These are phyloP conservation scores for Abrus pulchellus DNA, from an alignment of 306 rosid species.

Conservation along the genomic window DNA sequence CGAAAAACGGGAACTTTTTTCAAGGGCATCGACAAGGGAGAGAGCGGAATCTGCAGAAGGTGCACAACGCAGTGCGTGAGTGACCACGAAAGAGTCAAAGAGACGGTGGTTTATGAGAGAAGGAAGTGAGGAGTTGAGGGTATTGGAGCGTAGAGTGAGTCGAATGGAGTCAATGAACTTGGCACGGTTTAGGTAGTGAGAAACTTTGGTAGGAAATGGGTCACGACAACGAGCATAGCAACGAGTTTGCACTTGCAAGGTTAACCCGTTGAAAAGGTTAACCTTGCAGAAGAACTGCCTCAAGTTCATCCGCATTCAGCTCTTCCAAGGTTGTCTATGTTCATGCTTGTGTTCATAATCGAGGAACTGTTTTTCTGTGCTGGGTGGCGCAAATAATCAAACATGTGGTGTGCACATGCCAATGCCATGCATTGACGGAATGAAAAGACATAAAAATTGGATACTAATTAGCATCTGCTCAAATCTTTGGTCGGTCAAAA, in stretches of 20 bases:
- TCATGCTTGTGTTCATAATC: background rate
- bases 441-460: background rate
- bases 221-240: conserved; percentile 56
- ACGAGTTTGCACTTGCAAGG: conserved; percentile 57
- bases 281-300: conserved; percentile 40
- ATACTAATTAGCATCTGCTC: background rate
- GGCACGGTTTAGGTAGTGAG: conserved; percentile 83
- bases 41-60: conserved; percentile 82
- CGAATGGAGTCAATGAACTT: conserved; percentile 80
- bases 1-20: conserved; percentile 53
- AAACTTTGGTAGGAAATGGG: conserved; percentile 73
- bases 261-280: conserved; percentile 43
- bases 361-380: background rate
- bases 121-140: conserved; percentile 62
- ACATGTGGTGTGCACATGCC: conserved; percentile 34
- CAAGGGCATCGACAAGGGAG: conserved; percentile 53
- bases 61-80: conserved; percentile 78
- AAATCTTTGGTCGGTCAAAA: background rate
- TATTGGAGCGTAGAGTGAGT: conserved; percentile 63
- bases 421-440: background rate
- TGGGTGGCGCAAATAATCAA: conserved; percentile 42
- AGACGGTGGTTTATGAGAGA: conserved; percentile 58
- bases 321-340: background rate
- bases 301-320: conserved; percentile 48
- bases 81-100: conserved; percentile 71